A percentile compares a stretch with the other conserved stretches of the same genome.
Conservation (phyloP, 1,284 basidiomycete species). For the Puccinia hordei region DNA sequence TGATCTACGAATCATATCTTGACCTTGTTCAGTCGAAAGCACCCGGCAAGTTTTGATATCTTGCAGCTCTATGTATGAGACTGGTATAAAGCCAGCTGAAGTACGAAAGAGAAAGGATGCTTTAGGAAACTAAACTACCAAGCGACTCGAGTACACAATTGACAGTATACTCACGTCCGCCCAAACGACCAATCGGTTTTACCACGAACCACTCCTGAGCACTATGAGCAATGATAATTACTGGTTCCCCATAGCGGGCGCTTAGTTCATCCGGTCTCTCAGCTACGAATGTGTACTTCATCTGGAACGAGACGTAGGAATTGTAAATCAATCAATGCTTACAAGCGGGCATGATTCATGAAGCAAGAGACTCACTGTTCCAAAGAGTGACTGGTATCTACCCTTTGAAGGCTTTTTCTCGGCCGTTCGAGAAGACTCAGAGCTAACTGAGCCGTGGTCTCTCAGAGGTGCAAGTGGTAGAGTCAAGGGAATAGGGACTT, state of each 20-base stretch:
- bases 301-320: conserved; percentile 9
- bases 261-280: conserved; percentile 41
- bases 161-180: conserved; percentile 27
- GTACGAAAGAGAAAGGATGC: not conserved
- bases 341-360: too few species aligned
- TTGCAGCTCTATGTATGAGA: conserved; percentile 10
- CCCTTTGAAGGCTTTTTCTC: not conserved
- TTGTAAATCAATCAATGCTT: not conserved
- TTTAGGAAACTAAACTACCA: not conserved
- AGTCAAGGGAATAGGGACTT: not conserved
- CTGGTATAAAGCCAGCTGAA: conserved; percentile 32
- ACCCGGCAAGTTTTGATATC: conserved; percentile 6
- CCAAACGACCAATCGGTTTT: conserved; percentile 44
- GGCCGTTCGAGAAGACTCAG: conserved; percentile 14
- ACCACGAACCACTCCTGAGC: conserved; percentile 62
- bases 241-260: conserved; percentile 26
- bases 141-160: not conserved
- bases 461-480: not conserved
- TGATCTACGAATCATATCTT: not conserved
- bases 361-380: conserved; percentile 13
- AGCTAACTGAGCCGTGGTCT: not conserved
- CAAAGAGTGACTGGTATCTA: conserved; percentile 22
- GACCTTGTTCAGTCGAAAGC: not conserved
- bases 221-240: conserved; percentile 66
- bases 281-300: conserved; percentile 31